Evolutionary conservation across 2,329 filamentous ascomycete species (phyloP).

Genomic region (Colletotrichum shisoi): DNA sequence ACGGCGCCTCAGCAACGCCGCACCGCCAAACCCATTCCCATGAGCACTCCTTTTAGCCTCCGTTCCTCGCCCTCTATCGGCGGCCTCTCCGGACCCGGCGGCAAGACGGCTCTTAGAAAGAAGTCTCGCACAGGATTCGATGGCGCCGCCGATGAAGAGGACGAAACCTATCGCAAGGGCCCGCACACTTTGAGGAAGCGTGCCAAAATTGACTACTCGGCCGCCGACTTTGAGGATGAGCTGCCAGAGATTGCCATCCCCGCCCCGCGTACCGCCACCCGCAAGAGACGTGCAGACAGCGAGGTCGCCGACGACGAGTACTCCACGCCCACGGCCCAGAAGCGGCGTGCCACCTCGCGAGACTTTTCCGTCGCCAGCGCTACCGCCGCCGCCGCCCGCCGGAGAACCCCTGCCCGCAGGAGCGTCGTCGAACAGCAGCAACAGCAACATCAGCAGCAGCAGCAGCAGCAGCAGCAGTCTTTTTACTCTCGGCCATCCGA

Average conservation of each 20-base stretch:
- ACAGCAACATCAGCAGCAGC: neutral
- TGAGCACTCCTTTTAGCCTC: slow-evolving; percentile 32
- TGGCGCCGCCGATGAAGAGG: slow-evolving; percentile 52
- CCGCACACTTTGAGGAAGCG: slow-evolving; percentile 67
- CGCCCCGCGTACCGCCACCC: slow-evolving; percentile 43
- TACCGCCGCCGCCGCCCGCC: slow-evolving; percentile 43
- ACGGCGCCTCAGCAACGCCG: slow-evolving; percentile 38
- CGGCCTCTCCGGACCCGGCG: slow-evolving; percentile 8
- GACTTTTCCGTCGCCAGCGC: slow-evolving; percentile 34
- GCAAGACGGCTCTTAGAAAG: slow-evolving; percentile 33
- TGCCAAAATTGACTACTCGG: slow-evolving; percentile 65
- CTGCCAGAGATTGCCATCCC: slow-evolving; percentile 40
- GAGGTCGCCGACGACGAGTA: slow-evolving; percentile 37
- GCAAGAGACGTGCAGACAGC: slow-evolving; percentile 46
- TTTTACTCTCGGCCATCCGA: slow-evolving; percentile 39
- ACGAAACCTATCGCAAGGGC: slow-evolving; percentile 62
- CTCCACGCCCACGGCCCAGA: slow-evolving; percentile 28
- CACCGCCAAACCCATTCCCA: slow-evolving; percentile 21
- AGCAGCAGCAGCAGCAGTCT: neutral
- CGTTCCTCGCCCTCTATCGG: slow-evolving; percentile 29
- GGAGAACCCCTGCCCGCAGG: slow-evolving; percentile 53
- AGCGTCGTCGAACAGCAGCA: slow-evolving; percentile 43
- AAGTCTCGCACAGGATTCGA: slow-evolving; percentile 35
- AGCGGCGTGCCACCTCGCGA: slow-evolving; percentile 38
- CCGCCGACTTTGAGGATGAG: slow-evolving; percentile 62